Percentiles rank a stretch among this genome's conserved stretches.
These are phyloP conservation scores for Cyclotella kingstonii DNA, from an alignment of 108 stramenopile species.

Conservation along the genomic window DNA sequence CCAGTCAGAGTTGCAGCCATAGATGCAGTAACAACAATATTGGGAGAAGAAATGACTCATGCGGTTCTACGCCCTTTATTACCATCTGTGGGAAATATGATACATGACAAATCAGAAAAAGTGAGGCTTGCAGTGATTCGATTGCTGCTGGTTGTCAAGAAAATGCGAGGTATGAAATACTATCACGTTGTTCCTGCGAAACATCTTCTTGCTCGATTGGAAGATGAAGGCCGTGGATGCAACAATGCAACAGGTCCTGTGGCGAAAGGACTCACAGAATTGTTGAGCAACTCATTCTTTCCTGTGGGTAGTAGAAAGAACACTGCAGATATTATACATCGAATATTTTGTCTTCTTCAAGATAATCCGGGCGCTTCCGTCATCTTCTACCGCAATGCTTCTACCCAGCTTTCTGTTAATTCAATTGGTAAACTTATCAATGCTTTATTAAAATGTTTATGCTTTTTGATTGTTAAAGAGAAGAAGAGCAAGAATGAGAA, in stretches of 20 bases:
- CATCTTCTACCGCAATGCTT: conserved; percentile 84
- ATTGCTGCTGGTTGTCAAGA: conserved; percentile 83
- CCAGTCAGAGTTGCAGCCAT: conserved; percentile 81
- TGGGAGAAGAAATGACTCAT: conserved; percentile 77
- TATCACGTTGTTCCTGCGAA: conserved; percentile 92
- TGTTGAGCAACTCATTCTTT: conserved; percentile 90
- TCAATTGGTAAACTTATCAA: conserved; percentile 79
- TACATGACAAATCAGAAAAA: conserved; percentile 90
- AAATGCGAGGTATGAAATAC: conserved; percentile 78
- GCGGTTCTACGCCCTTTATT: conserved; percentile 84
- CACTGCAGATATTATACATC: conserved; percentile 66
- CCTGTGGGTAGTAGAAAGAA: conserved; percentile 70
- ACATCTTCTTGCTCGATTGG: conserved; percentile 81
- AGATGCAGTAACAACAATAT: conserved; percentile 62
- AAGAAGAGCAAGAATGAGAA: conserved; percentile 37
- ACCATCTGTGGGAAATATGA: conserved; percentile 77
- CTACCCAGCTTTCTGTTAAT: conserved; percentile 55
- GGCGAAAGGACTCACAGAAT: conserved; percentile 59
- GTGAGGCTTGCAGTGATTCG: conserved; percentile 84
- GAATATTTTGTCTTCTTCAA: conserved; percentile 75
- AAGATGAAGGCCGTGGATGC: conserved; percentile 50
- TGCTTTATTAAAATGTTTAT: conserved; percentile 81
- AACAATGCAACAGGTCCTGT: conserved; percentile 60
- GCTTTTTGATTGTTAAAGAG: conserved; percentile 32
- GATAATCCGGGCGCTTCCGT: conserved; percentile 74